These are phyloP conservation scores for Xylariaceae sp. DNA, from an alignment of 2,329 filamentous ascomycete genomes.

Conservation along the genomic window DNA sequence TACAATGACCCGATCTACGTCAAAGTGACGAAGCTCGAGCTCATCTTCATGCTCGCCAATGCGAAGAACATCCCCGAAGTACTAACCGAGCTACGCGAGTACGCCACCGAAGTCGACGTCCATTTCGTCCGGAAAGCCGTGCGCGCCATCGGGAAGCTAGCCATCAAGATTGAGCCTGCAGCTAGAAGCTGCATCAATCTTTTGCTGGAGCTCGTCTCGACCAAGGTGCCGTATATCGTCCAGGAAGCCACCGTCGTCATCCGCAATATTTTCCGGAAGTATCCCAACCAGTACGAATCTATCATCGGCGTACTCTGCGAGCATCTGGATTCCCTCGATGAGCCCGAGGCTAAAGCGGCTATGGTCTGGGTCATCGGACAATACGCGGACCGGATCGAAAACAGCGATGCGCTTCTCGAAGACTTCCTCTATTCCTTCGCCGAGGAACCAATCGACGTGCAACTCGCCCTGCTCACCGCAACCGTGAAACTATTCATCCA, in stretches of 20 bases:
- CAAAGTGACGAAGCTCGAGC: conserved; percentile 96
- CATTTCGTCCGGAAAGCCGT: conserved; percentile 98
- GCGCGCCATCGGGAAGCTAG: conserved; percentile 92
- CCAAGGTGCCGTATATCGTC: conserved; percentile 98
- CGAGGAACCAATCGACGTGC: conserved; percentile 92
- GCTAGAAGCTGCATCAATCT: conserved; percentile 88
- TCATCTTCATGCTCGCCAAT: conserved; percentile 97
- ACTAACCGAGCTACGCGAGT: conserved; percentile 87
- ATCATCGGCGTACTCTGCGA: conserved; percentile 96
- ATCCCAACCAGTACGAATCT: conserved; percentile 96
- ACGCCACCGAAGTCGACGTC: conserved; percentile 96
- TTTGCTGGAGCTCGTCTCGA: conserved; percentile 85
- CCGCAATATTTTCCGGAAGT: conserved; percentile 98
- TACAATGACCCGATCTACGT: conserved; percentile 99
- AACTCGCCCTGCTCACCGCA: conserved; percentile 87
- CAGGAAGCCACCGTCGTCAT: conserved; percentile 99
- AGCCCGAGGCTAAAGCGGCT: conserved; percentile 94
- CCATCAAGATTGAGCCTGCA: conserved; percentile 97
- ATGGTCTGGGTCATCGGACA: conserved; percentile 99
- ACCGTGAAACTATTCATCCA: conserved; percentile 98
- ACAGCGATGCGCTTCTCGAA: conserved; percentile 86
- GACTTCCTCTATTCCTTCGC: conserved; percentile 92
- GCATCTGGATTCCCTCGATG: conserved; percentile 91
- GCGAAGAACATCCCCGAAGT: conserved; percentile 96
- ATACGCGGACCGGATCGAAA: conserved; percentile 95